Percentiles rank a stretch among this genome's conserved stretches.
Conservation (phyloP, 306 rosid genomes). For the Cicer chorassanicum region DNA sequence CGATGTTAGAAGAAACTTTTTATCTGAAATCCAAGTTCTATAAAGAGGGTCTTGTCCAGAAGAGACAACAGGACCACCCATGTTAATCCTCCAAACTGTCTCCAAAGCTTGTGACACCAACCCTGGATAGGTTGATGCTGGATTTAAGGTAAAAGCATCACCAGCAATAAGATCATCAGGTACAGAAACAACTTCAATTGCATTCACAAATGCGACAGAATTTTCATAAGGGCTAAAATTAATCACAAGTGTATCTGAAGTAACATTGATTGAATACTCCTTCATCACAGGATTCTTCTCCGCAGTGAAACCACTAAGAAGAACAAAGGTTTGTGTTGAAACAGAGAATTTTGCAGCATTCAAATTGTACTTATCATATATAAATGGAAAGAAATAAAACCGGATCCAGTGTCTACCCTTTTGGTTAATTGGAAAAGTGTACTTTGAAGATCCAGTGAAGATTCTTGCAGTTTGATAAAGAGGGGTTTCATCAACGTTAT, state of each 20-base stretch:
- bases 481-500: slow-evolving; percentile 48
- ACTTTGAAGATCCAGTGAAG: slow-evolving; percentile 67
- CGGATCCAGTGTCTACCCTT: slow-evolving; percentile 93
- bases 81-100: slow-evolving; percentile 85
- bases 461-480: slow-evolving; percentile 80
- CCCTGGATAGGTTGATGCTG: slow-evolving; percentile 47
- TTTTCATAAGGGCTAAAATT: slow-evolving; percentile 56
- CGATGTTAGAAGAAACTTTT: slow-evolving; percentile 45
- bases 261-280: slow-evolving; percentile 66
- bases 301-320: slow-evolving; percentile 54
- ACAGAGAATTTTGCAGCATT: slow-evolving; percentile 65
- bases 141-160: slow-evolving; percentile 41
- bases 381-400: slow-evolving; percentile 77
- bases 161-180: slow-evolving; percentile 67
- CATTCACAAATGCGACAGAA: slow-evolving; percentile 76
- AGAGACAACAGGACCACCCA: slow-evolving; percentile 79
- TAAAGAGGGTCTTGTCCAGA: slow-evolving; percentile 64
- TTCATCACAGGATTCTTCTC: slow-evolving; percentile 50
- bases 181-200: slow-evolving; percentile 79
- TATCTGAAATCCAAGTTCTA: slow-evolving; percentile 79
- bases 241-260: slow-evolving; percentile 61
- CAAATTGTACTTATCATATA: slow-evolving; percentile 51
- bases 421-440: slow-evolving; percentile 60
- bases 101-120: slow-evolving; percentile 60
- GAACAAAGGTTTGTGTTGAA: slow-evolving; percentile 55